Percentiles rank a stretch among this genome's conserved stretches.
Evolutionary conservation across 23 red algal genomes (phyloP).

Genomic region (Gracilaria caudata): DNA sequence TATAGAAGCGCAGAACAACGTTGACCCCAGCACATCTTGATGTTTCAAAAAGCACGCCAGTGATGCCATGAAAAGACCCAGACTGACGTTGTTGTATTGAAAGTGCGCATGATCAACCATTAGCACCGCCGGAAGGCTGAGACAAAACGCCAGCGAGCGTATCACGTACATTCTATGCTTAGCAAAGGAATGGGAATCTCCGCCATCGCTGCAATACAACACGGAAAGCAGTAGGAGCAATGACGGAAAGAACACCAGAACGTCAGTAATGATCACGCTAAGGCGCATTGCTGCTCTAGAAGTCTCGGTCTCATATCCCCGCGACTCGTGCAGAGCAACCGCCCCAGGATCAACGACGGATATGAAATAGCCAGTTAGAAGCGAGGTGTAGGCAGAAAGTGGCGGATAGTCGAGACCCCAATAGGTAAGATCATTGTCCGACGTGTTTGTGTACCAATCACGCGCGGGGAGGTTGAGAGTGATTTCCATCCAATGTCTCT

Average conservation of each 20-base stretch:
- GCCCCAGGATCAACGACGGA: conserved; percentile 38
- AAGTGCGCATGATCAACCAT: conserved; percentile 97
- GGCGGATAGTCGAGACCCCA: conserved; percentile 99
- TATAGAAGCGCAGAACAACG: conserved; percentile 53
- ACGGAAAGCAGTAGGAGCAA: conserved; percentile 10
- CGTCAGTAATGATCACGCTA: conserved; percentile 73
- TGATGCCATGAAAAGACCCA: conserved; percentile 76
- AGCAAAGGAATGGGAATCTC: background rate
- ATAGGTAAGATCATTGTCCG: conserved; percentile 70
- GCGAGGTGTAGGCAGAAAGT: conserved; percentile 80
- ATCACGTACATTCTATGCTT: background rate
- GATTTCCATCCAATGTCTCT: conserved; percentile 98
- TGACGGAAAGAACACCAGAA: conserved; percentile 80
- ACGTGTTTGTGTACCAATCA: conserved; percentile 77
- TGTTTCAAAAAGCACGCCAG: conserved; percentile 40
- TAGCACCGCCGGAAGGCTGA: conserved; percentile 66
- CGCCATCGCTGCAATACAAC: background rate
- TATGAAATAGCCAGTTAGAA: conserved; percentile 28
- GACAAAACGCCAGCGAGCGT: conserved; percentile 41
- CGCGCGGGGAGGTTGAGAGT: conserved; percentile 65
- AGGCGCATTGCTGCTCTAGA: conserved; percentile 79
- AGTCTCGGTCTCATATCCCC: conserved; percentile 74
- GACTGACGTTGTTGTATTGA: conserved; percentile 89
- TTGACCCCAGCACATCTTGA: conserved; percentile 39
- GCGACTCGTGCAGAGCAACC: conserved; percentile 52